Evolutionary conservation across 768 basidiomycete species (phyloP), one percentile per base, ranked within the genome.

Genomic region (Boletus patriciae): DNA sequence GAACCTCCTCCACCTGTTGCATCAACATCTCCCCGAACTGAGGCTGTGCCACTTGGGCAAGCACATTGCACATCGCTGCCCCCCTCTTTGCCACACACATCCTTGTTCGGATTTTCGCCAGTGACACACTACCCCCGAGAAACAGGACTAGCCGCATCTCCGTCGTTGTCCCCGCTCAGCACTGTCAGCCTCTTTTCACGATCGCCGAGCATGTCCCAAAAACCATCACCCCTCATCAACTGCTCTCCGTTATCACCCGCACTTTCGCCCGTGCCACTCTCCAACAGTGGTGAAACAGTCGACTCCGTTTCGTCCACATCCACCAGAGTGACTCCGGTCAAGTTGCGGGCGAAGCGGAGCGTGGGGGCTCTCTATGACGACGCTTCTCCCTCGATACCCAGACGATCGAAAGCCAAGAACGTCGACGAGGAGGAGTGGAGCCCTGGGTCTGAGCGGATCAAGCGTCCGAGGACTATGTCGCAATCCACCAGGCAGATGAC

Each of bases 341-440:
- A 29, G 18, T 33, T 43, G 23, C 40, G 46, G 29, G 47, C 46
- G 19, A 69, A 70, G 46, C 67, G 66, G 16, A 50, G 37, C 4
- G 29, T 40, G 27, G 52, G 38, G 11, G 21, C 25, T 29, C 43
- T 48, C 4, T 42, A 46, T 9, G 60, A 62, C 18, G 60, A 59
- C 2, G 18, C 21, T 16, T 51, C 43, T 1, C n/a, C 40, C 4
- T 23, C 4, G 37, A 55, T 46, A 3, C 23, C 46, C 0, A 63
- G 47, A 51, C 62, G 60, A 23, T 48, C 51, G 16, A 69, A 51
- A 25, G 34, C 33, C 19, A 65, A 49, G 37, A 54, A 59, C 9
- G 13, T 36, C 36, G 67, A 68, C 18, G 67, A 70, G 1, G 66
- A 63, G 0, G 67, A 68, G 16, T 68, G 68, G 66, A 52, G 5